These are phyloP conservation scores for Penicillium desertorum DNA, from an alignment of 495 filamentous ascomycete genomes.

Conservation along the genomic window DNA sequence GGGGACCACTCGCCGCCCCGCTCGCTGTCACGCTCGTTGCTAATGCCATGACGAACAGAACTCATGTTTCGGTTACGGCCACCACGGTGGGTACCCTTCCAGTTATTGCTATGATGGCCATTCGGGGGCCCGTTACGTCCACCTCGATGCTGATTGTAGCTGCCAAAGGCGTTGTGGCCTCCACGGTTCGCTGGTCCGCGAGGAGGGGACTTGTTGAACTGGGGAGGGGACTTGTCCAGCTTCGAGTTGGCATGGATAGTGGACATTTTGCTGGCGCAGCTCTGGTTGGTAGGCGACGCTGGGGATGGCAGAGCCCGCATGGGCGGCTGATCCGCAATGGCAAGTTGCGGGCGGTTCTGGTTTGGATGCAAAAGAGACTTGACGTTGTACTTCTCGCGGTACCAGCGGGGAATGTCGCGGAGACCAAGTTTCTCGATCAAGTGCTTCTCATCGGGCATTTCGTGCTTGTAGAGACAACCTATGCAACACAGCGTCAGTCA, in stretches of 20 bases:
- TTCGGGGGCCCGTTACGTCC: neutral
- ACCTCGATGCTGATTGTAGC: neutral
- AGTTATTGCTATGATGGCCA: neutral
- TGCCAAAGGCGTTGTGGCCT: neutral
- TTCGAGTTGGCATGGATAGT: neutral
- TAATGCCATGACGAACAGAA: neutral
- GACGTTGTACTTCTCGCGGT: slow-evolving; percentile 45
- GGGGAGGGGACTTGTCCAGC: neutral
- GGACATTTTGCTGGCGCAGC: neutral
- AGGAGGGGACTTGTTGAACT: slow-evolving; percentile 4
- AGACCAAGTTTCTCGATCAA: slow-evolving; percentile 65
- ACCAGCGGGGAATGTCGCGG: slow-evolving; percentile 56
- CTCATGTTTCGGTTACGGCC: neutral
- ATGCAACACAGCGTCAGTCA: slow-evolving; percentile 10
- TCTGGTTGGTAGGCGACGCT: neutral
- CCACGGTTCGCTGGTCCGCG: neutral
- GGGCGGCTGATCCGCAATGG: slow-evolving; percentile 14
- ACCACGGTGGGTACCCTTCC: neutral
- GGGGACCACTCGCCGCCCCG: neutral
- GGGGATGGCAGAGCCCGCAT: slow-evolving; percentile 22
- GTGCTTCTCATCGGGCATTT: slow-evolving; percentile 67
- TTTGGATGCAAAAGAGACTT: slow-evolving; percentile 29
- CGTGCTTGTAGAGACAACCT: slow-evolving; percentile 81
- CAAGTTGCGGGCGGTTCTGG: slow-evolving; percentile 15
- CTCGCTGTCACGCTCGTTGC: neutral